Conservation (phyloP, 2,329 filamentous ascomycete genomes). For the Talaromyces sp. region DNA sequence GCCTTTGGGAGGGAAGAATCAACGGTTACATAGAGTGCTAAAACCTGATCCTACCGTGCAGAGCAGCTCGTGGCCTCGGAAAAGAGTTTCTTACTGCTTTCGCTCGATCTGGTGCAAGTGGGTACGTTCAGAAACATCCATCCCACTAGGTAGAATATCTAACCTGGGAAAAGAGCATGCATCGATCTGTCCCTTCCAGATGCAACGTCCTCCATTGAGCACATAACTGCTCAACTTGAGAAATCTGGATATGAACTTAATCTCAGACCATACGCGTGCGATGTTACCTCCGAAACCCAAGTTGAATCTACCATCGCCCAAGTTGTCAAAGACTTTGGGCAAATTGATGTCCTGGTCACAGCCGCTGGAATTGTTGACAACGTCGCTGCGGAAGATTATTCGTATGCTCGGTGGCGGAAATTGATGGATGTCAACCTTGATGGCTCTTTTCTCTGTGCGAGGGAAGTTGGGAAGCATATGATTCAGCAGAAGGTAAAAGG, state of each 20-base stretch:
- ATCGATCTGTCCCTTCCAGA: not conserved
- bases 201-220: not conserved
- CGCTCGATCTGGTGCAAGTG: slow-evolving; percentile 10
- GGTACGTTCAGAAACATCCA: not conserved
- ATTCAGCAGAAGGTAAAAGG: not conserved
- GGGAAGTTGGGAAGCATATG: not conserved
- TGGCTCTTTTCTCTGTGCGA: not conserved
- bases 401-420: not conserved
- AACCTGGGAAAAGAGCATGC: not conserved
- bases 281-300: not conserved
- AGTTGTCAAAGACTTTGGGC: not conserved
- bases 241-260: not conserved
- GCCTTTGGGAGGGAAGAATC: not conserved
- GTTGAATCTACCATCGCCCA: not conserved
- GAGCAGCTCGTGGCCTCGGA: slow-evolving; percentile 14
- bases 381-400: not conserved
- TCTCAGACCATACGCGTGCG: not conserved
- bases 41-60: not conserved
- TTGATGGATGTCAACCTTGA: slow-evolving; percentile 1
- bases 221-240: not conserved
- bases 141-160: too few relatives aligned
- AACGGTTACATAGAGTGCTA: not conserved
- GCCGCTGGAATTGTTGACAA: not conserved
- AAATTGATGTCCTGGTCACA: not conserved
- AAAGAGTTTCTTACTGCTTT: slow-evolving; percentile 18